These are phyloP conservation scores for Nakazawaea ishiwadae DNA, from an alignment of 805 yeast species.

Conservation along the genomic window DNA sequence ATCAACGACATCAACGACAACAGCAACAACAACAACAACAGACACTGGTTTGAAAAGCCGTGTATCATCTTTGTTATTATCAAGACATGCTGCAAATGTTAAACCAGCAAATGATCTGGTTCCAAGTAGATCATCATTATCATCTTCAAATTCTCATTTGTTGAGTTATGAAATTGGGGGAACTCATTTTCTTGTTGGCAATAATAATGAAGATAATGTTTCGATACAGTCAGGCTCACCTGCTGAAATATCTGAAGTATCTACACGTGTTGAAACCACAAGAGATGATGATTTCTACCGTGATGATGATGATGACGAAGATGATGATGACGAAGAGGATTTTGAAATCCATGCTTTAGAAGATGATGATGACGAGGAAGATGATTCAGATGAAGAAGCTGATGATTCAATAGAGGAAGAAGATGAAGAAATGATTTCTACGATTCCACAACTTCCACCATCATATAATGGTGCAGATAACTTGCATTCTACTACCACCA, in stretches of 20 bases:
- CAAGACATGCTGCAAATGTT: no score
- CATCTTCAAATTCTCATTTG: no score
- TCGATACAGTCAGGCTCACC: constrained; percentile 7
- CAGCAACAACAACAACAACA: no score
- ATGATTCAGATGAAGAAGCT: constrained; percentile 16
- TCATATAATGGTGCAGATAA: not conserved
- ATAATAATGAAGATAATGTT: no score
- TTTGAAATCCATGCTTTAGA: not conserved
- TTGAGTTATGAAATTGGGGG: no score
- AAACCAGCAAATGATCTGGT: no score
- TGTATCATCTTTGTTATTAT: no score
- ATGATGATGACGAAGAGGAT: not conserved
- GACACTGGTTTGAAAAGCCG: no score
- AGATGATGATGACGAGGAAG: constrained; percentile 25
- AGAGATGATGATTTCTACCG: not conserved
- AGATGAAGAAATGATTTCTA: constrained; percentile 10
- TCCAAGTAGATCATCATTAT: no score
- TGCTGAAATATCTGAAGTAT: not conserved
- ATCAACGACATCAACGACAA: no score
- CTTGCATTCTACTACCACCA: no score
- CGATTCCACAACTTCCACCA: constrained; percentile 1
- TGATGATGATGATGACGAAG: not conserved
- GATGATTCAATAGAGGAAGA: constrained; percentile 31
- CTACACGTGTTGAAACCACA: not conserved
- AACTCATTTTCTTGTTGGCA: no score